Evolutionary conservation across 768 basidiomycete genomes (phyloP), one percentile per base, ranked within the genome.

Genomic region (Naematelia aurantialba): DNA sequence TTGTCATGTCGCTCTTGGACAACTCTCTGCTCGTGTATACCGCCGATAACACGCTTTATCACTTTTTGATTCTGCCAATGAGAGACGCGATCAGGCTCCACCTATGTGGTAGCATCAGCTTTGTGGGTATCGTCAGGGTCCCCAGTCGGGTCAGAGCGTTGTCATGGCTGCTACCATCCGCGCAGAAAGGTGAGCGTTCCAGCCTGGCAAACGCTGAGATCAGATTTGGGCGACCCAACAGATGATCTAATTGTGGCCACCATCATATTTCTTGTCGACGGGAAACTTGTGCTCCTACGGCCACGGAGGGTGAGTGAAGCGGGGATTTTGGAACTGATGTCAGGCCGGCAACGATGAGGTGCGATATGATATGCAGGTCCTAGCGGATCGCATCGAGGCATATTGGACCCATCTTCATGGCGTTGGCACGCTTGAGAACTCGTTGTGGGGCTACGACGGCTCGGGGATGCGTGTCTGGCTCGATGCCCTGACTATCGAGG

Each of bases 331-430:
- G 34, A 17, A 17, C 34, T n/a, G 26, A 56, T 27, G 8, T 39
- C 52, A 92, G 89, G 85, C 89, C 1, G 88, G 84, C 0, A 81
- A 85, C 56, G 86, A 89, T 66, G 92, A 97, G 79, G 69, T 74
- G 14, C 65, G 71, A 67, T 99, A 99, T 71, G 94, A 97, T 77
- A 87, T 97, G 82, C 94, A 97, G 73, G 88, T 98, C 29, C 87
- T 99, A 45, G 91, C 94, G 0, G 91, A 96, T 61, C 85, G 87
- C n/a, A 89, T 98, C 64, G 94, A 99, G 73, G 92, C 96, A 72
- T 99, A 93, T 77, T 99, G 94, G 94, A 96, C 93, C 55, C 94
- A 97, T 80, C 81, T 99, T 45, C 85, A 88, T 39, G 94, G 94
- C 1, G 91, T 99, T 42, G 89, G 87, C 4, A 85, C 89, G 1